These are phyloP conservation scores for Onygenales sp. DNA, from an alignment of 2,329 filamentous ascomycete species.

Conservation along the genomic window DNA sequence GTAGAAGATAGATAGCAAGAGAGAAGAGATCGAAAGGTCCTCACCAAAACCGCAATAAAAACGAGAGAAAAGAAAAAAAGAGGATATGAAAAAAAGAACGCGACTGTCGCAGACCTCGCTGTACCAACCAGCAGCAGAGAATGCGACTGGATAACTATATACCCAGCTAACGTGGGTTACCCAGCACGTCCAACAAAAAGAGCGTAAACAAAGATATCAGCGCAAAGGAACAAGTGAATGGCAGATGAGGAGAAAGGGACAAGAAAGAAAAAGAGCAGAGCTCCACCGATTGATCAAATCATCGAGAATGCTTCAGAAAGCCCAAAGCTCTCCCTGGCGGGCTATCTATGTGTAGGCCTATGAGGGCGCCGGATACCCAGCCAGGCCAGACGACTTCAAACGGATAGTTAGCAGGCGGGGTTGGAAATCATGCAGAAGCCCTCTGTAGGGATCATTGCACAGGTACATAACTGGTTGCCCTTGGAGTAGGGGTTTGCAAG, in stretches of 20 bases:
- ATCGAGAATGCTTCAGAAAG: too few relatives aligned
- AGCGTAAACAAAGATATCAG: background rate
- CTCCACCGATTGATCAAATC: too few relatives aligned
- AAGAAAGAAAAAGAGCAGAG: background rate
- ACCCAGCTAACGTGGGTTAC: background rate
- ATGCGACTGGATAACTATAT: background rate
- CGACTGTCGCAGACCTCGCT: background rate
- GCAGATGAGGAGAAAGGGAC: background rate
- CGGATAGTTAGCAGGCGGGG: too few relatives aligned
- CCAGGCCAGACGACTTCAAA: too few relatives aligned
- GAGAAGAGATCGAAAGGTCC: background rate
- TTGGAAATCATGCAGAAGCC: too few relatives aligned
- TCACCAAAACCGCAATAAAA: background rate
- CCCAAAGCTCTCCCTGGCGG: too few relatives aligned
- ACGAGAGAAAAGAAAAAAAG: background rate
- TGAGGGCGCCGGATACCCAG: too few relatives aligned
- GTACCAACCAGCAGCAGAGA: background rate
- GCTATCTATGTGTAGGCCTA: too few relatives aligned
- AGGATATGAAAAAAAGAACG: background rate
- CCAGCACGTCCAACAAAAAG: background rate
- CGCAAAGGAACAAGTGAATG: background rate
- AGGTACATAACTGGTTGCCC: too few relatives aligned
- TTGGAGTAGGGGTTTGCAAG: too few relatives aligned
- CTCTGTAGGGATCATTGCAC: too few relatives aligned
- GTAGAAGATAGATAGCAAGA: background rate